phyloP scores from a whole-genome alignment of 106 monocot genomes.

The Acorus gramineus region DNA sequence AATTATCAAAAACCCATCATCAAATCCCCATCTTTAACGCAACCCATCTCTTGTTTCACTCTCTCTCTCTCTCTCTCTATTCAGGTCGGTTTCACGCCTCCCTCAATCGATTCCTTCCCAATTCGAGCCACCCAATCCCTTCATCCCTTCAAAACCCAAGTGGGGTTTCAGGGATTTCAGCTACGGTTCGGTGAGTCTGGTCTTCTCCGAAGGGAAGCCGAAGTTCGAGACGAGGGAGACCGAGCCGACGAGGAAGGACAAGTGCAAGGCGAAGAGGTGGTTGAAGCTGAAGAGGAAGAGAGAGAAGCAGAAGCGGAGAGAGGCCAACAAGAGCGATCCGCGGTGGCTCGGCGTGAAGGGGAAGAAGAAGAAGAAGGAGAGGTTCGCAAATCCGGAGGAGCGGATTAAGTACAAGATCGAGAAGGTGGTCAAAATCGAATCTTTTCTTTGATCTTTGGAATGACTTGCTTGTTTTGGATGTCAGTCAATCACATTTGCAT shows the following conservation, averaged over 20 bases:
- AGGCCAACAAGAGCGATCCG: slow-evolving; percentile 4
- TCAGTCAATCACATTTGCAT: background rate
- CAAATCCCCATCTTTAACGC: background rate
- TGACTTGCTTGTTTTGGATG: background rate
- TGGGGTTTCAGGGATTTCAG: background rate
- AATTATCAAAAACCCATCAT: background rate
- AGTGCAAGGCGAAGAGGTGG: slow-evolving; percentile 15
- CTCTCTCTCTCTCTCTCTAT: background rate
- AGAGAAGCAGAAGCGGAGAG: slow-evolving; percentile 3
- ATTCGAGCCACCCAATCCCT: background rate
- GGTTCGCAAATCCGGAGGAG: slow-evolving; percentile 8
- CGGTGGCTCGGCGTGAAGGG: slow-evolving; percentile 4
- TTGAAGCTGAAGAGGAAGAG: slow-evolving; percentile 11
- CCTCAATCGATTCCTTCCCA: background rate
- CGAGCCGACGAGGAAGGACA: slow-evolving; percentile 1
- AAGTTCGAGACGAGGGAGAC: slow-evolving; percentile 15
- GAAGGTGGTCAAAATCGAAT: background rate
- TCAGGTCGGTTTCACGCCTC: background rate
- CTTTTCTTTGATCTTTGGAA: background rate
- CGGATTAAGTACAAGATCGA: slow-evolving; percentile 17
- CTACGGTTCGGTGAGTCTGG: slow-evolving; percentile 5
- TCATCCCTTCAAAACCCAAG: background rate
- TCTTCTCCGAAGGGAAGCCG: background rate
- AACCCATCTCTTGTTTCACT: background rate
- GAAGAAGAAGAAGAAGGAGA: slow-evolving; percentile 3